These are phyloP conservation scores for Phaeoacremonium minimum DNA, from an alignment of 2,329 filamentous ascomycete genomes.

Conservation along the genomic window DNA sequence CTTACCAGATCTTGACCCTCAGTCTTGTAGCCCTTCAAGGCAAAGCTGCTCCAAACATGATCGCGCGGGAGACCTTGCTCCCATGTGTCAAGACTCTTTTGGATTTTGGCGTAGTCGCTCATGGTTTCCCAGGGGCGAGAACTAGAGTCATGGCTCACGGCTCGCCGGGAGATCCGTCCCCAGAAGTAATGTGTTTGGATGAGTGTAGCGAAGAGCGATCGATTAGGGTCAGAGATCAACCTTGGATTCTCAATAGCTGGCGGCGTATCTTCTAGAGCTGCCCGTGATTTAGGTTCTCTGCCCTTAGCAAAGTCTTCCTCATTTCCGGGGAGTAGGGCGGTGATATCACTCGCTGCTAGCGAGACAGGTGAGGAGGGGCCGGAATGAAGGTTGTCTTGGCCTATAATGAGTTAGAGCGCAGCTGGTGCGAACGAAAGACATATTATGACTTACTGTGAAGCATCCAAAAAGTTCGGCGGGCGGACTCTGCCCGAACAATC, in stretches of 20 bases:
- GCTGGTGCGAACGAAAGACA: background rate
- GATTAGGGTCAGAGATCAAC: constrained; percentile 34
- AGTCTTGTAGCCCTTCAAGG: constrained; percentile 39
- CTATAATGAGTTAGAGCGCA: constrained; percentile 13
- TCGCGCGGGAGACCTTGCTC: constrained; percentile 41
- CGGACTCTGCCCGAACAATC: constrained; percentile 49
- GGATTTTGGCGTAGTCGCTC: constrained; percentile 43
- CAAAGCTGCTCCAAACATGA: constrained; percentile 39
- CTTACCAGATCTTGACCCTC: constrained; percentile 45
- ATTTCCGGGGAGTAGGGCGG: constrained; percentile 46
- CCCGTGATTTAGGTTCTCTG: constrained; percentile 40
- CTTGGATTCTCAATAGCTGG: constrained; percentile 41
- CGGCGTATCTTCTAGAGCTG: constrained; percentile 48
- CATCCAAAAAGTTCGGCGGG: constrained; percentile 56
- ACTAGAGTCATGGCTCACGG: constrained; percentile 38
- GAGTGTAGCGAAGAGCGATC: constrained; percentile 50
- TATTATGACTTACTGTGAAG: constrained; percentile 37
- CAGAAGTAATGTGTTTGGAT: constrained; percentile 53
- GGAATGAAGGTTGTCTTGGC: constrained; percentile 53
- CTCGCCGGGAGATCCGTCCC: constrained; percentile 45
- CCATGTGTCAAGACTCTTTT: constrained; percentile 38
- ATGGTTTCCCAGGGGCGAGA: constrained; percentile 38
- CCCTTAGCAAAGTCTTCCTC: constrained; percentile 48
- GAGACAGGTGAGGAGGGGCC: constrained; percentile 47
- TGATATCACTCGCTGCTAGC: constrained; percentile 48